Base-by-base conservation (phyloP, 148 eudicot species). In the Oxyria digyna region DNA sequence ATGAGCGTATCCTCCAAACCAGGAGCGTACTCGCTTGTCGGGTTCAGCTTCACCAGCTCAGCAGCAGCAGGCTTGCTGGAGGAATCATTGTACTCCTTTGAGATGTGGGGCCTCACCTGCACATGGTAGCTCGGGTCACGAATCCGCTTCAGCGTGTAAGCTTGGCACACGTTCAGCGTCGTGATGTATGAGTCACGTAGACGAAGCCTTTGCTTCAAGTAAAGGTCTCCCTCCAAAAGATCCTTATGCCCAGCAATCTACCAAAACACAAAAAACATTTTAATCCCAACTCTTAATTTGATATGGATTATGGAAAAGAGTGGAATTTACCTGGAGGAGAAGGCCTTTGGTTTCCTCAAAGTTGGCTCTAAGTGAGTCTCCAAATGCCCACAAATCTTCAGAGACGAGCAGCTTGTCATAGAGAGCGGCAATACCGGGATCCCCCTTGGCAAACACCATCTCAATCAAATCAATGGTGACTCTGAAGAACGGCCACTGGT, bases 371-470 rank as follows among this genome's bases (percentile, higher is more conserved):
- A 71, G 42, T 14, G 52, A 27, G 41, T 62, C 68, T 14, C 74
- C 74, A 71, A 71, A 42, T 1, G 74, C n/a, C 74, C 68, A 62
- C 41, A 71, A 33, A 4, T 59, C 74, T 31, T 71, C 54, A 3
- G 74, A 71, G 32, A 71, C 74, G 4, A 71, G 68, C 14, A 59
- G 74, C 68, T 71, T 71, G 27, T 71, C 74, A 20, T 71, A 71
- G 67, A 71, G 62, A 24, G 74, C 74, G 62, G 74, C 74, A 62
- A 71, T 71, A 8, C 74, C 54, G 18, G 74, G 74, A 21, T 71
- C 74, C 32, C 74, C 74, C 57, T 71, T 71, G 54, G 74, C 74
- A 29, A 71, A 71, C 74, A 71, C 74, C 74, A 71, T 71, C 10
- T 71, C 74, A 41, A 71, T 20, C 33, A 71, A 62, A 62, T 71